A percentile compares a stretch with the other conserved stretches of the same genome.
phyloP scores from a whole-genome alignment of 2,329 filamentous ascomycete species.

The Pseudocercospora cruenta region DNA sequence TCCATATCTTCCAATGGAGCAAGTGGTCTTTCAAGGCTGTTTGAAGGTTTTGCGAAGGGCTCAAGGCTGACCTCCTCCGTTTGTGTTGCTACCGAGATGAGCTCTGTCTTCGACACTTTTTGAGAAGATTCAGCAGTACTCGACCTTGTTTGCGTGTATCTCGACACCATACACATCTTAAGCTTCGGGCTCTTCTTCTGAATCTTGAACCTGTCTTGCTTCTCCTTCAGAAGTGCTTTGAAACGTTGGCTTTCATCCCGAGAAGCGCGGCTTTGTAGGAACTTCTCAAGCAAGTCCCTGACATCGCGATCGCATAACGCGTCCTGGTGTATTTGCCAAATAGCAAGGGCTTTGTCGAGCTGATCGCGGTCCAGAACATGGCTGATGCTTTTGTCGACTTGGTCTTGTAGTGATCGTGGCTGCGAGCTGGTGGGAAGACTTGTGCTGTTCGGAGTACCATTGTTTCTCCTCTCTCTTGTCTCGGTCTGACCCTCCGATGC shows the following conservation, averaged over 20 bases:
- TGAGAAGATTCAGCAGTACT: too few species aligned
- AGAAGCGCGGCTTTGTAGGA: not conserved
- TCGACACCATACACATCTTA: not conserved
- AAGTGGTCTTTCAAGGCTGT: not conserved
- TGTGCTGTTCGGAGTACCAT: not conserved
- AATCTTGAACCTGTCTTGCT: not conserved
- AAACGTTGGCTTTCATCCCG: not conserved
- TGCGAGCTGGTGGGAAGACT: not conserved
- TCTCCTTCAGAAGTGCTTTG: not conserved
- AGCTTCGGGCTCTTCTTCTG: not conserved
- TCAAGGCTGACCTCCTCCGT: not conserved
- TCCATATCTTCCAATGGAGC: not conserved
- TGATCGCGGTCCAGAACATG: not conserved
- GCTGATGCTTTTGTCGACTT: not conserved
- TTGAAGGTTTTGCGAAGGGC: not conserved
- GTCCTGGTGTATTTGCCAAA: not conserved
- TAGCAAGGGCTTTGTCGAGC: not conserved
- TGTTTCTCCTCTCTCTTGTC: not conserved
- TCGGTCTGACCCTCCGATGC: not conserved
- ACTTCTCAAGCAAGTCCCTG: not conserved
- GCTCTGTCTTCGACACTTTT: not conserved
- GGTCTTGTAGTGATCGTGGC: not conserved
- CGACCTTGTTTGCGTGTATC: not conserved
- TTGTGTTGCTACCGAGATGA: not conserved
- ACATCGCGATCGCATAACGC: not conserved